Base-by-base conservation (phyloP, 169 alveolate species). In the Theileria annulata region DNA sequence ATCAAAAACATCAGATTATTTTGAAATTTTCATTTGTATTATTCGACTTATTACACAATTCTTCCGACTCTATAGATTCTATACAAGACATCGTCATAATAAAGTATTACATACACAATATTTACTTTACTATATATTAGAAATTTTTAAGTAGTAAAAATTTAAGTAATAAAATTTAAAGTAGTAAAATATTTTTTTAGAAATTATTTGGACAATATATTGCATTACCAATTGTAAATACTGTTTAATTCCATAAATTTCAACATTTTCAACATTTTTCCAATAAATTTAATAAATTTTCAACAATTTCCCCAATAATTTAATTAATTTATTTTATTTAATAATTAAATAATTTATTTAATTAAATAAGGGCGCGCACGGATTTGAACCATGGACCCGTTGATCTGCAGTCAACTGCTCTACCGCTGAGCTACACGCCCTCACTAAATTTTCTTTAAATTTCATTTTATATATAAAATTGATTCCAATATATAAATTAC, bases 321-420 rank as follows among this genome's bases (percentile, higher is more conserved):
- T 27, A 27, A 58, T 25, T 27, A 58, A 58, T 58, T 25, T 4
- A 58, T 8, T 58, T 25, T 4, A 58, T 58, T 58, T 58, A 58
- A 58, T 17, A 17, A 15, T 28, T 27, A 27, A 58, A 4, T 27
- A 58, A 58, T 58, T 25, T 4, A 58, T 8, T 58, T 25, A 25
- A 58, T 58, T 58, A 58, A 80, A 49, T 13, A 51, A 94, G 98
- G 96, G 95, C 96, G 94, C 94, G 93, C 95, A 88, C 97, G 98
- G 98, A 87, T 84, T 94, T 88, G 97, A 92, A 93, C 97, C 96
- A 90, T 87, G 95, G 97, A 95, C 98, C 98, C 90, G 95, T 94
- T 88, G 98, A 95, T 94, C 97, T 94, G 98, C 96, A 94, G 97
- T 94, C 98, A 88, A 94, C 96, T 87, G 98, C 98, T 94, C 98